A percentile compares a stretch with the other conserved stretches of the same genome.
These are phyloP conservation scores for Aspergillus fumigatiaffinis DNA, from an alignment of 2,329 filamentous ascomycete species.

Conservation along the genomic window DNA sequence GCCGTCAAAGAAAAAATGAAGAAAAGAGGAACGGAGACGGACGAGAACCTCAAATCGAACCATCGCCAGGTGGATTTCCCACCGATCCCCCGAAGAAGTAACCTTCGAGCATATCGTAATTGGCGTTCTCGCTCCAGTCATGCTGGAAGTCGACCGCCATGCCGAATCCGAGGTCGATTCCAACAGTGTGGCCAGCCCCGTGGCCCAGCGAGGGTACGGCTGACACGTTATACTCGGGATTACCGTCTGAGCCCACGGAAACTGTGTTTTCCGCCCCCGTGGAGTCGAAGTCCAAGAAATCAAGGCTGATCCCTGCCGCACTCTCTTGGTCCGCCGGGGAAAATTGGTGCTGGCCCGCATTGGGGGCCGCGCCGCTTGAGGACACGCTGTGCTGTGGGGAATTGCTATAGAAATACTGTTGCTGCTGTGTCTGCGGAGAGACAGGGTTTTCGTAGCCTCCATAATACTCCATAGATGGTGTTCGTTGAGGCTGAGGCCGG, in stretches of 20 bases:
- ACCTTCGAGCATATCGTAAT: constrained; percentile 51
- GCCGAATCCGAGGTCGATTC: constrained; percentile 44
- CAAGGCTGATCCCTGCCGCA: constrained; percentile 43
- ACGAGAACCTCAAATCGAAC: constrained; percentile 1
- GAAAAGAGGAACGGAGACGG: neutral
- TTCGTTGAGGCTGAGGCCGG: constrained; percentile 23
- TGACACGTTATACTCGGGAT: constrained; percentile 25
- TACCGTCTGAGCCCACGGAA: constrained; percentile 25
- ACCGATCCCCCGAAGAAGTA: constrained; percentile 52
- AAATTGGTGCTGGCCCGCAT: constrained; percentile 22
- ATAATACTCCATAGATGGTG: constrained; percentile 31
- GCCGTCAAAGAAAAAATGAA: neutral
- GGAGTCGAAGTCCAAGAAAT: constrained; percentile 53
- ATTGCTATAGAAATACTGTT: constrained; percentile 31
- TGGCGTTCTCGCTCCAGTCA: constrained; percentile 47
- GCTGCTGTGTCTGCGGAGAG: constrained; percentile 27
- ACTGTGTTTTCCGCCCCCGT: constrained; percentile 26
- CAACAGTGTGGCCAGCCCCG: constrained; percentile 36
- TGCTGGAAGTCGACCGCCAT: constrained; percentile 45
- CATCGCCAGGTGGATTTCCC: constrained; percentile 22
- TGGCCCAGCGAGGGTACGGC: constrained; percentile 28
- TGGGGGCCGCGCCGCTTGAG: constrained; percentile 23
- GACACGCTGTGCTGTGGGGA: constrained; percentile 34
- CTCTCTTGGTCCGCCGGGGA: constrained; percentile 20
- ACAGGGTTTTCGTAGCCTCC: constrained; percentile 34